These are phyloP conservation scores for Hericium coralloides DNA, from an alignment of 768 basidiomycete genomes.

Conservation along the genomic window DNA sequence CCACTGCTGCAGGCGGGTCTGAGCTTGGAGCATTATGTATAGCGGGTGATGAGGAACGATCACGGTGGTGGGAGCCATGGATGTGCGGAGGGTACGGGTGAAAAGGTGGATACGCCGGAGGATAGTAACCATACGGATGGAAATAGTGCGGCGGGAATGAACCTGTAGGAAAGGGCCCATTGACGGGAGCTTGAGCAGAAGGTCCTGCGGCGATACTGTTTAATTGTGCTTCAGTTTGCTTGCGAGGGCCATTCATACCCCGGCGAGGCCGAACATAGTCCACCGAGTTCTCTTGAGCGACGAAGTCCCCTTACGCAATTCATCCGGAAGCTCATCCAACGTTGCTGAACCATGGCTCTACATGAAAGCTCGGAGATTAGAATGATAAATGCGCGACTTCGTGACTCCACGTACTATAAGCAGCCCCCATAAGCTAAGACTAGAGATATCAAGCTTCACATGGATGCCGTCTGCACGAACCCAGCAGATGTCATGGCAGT, in stretches of 20 bases:
- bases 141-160: not conserved
- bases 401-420: not conserved
- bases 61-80: not conserved
- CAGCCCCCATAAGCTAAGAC: not conserved
- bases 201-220: no score
- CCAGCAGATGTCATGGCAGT: not conserved
- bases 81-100: not conserved
- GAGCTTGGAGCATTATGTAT: not conserved
- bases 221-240: not conserved
- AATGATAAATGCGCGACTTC: not conserved
- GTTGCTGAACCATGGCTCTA: not conserved
- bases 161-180: no score
- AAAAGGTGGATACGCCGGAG: not conserved
- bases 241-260: not conserved
- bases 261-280: not conserved
- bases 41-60: not conserved
- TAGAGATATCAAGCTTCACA: not conserved
- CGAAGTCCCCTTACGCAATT: not conserved
- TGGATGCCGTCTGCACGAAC: not conserved
- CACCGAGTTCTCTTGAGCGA: not conserved
- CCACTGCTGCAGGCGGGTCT: not conserved
- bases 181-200: no score
- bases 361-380: not conserved
- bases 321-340: not conserved
- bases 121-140: not conserved